Conservation (phyloP, 1,284 basidiomycete species). For the Jaminaea rosea region DNA sequence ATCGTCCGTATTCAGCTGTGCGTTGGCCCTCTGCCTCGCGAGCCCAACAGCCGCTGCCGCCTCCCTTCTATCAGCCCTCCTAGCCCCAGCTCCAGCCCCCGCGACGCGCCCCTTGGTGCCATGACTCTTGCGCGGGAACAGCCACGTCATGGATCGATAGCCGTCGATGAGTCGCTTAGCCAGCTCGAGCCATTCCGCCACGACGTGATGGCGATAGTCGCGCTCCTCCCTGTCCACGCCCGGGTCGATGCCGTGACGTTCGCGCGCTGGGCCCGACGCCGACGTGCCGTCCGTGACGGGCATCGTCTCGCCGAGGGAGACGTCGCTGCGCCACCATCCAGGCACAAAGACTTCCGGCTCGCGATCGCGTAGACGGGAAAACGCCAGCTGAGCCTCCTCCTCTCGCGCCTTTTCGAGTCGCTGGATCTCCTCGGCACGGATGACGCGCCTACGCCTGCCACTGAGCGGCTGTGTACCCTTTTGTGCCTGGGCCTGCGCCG, state of each 20-base stretch:
- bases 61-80: no score
- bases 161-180: conserved; percentile 77
- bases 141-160: conserved; percentile 71
- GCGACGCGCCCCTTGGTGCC: conserved; percentile 6
- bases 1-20: no score
- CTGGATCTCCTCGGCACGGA: conserved; percentile 6
- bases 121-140: conserved; percentile 56
- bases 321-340: conserved; percentile 33
- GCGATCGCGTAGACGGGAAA: conserved; percentile 25
- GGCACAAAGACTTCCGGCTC: conserved; percentile 31
- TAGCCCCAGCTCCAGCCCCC: conserved; percentile 51
- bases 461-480: background rate
- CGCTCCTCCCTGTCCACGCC: conserved; percentile 6
- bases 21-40: no score
- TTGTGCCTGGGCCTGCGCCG: conserved; percentile 6
- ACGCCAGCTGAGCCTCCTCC: conserved; percentile 33
- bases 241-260: background rate
- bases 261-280: no score
- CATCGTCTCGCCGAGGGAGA: conserved; percentile 7
- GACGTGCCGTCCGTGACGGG: no score
- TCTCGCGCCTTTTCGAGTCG: conserved; percentile 33
- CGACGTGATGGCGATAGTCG: conserved; percentile 43
- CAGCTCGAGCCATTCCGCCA: conserved; percentile 64
- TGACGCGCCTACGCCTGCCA: background rate
- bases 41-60: no score